phyloP scores from a whole-genome alignment of 441 rosid genomes.

The Croton setiger region DNA sequence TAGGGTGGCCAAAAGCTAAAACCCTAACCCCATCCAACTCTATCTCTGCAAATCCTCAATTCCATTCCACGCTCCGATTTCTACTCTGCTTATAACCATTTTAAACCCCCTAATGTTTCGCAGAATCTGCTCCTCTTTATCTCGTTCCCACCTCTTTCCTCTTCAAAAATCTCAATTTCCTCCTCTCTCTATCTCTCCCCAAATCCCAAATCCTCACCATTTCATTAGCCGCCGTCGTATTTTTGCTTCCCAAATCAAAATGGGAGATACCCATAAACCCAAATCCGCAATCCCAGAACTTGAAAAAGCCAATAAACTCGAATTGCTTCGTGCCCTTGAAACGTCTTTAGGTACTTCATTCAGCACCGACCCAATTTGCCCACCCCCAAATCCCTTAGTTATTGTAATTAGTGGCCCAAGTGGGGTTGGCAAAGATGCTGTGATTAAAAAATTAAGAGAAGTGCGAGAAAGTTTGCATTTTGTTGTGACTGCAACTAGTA shows the following conservation, averaged over 20 bases:
- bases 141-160: slow-evolving; percentile 27
- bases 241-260: slow-evolving; percentile 35
- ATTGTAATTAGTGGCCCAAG: slow-evolving; percentile 85
- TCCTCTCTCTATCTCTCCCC: slow-evolving; percentile 9
- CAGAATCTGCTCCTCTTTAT: slow-evolving; percentile 43
- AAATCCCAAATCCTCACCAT: slow-evolving; percentile 15
- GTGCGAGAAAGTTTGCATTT: slow-evolving; percentile 56
- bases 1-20: background rate
- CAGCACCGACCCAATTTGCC: slow-evolving; percentile 39
- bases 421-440: slow-evolving; percentile 92
- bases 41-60: background rate
- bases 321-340: slow-evolving; percentile 69
- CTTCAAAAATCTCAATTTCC: background rate
- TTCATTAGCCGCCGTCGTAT: slow-evolving; percentile 25
- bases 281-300: slow-evolving; percentile 33
- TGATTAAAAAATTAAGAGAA: slow-evolving; percentile 63
- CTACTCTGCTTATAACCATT: background rate
- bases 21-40: slow-evolving; percentile 3
- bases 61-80: background rate
- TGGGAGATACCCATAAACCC: slow-evolving; percentile 47
- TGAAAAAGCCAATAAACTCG: slow-evolving; percentile 51
- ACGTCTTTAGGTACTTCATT: slow-evolving; percentile 57
- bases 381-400: slow-evolving; percentile 56
- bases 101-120: slow-evolving; percentile 44
- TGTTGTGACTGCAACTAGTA: slow-evolving; percentile 87